Evolutionary conservation across 371 early-diverging fungal genomes (phyloP), one percentile per base, ranked within the genome.

Genomic region (Chytridium lagenaria): DNA sequence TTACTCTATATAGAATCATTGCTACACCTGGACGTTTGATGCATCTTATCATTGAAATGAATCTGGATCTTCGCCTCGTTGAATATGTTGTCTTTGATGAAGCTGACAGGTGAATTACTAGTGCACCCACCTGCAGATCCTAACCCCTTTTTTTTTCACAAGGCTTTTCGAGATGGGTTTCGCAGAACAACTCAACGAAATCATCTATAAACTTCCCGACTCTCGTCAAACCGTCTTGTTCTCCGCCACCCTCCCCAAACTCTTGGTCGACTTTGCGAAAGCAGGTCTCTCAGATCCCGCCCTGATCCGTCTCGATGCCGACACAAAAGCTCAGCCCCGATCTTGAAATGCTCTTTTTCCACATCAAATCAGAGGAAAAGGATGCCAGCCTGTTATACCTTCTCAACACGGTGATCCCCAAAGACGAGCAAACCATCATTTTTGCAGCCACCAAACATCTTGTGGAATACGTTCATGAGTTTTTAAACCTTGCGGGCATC

Each of bases 81-180:
- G 94, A 97, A 82, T 97, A 95, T 75, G 87, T 99, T 72, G 98
- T 99, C 0, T 95, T 99, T 86, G 99, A 99, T 83, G 99, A 99
- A 82, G 98, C 98, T 2, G 99, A 98, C 90, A 90, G 98, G 86
- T 90, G n/a, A 80, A 34, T 69, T 38, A 36, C 44, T 22, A 5
- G 19, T 28, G 12, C 61, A 10, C 3, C 15, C 15, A 15, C 26
- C 26, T 55, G 26, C 10, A 26, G 10, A 55, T 30, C 7, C 57
- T 34, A 36, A 34, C 36, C 34, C 3, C 31, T 28, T 23, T 30
- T 57, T 37, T 38, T 30, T 23, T 44, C 7, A 0, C 23, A 75
- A 87, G 90, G 22, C 82, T 99, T 61, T 96, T 99, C 79, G 99
- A 98, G 83, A 91, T 97, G 87, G 99, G 98, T 55, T 99, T 99